Base-by-base conservation (phyloP, 768 basidiomycete genomes). In the Hygrophorus pudorinus region DNA sequence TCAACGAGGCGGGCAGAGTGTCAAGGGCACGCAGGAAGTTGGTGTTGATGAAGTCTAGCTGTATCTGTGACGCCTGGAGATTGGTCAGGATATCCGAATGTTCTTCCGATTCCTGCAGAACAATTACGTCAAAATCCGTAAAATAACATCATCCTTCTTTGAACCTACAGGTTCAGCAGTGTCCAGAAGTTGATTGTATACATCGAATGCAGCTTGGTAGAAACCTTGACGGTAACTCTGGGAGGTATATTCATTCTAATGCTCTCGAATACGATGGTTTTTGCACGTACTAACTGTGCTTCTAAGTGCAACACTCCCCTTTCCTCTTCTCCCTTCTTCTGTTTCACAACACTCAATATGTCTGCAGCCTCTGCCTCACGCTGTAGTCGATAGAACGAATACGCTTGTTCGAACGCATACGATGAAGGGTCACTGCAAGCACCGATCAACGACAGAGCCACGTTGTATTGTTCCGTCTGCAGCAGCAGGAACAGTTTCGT, bases 401-500 rank as follows among this genome's bases (percentile, higher is more conserved):
- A 96, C 2, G 85, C 82, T 44, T 72, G 69, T 62, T 91, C 88
- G 59, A 90, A 81, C 8, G 66, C 63, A 51, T 64, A 59, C 2
- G 52, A 38, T 14, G 34, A 16, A 9, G 38, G 54, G 40, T 55
- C 49, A 17, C 2, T 55, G 7, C 24, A 24, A 24, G 24, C 24
- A 48, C 20, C 69, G 50, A 85, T 71, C 34, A 91, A 64, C 2
- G 66, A 60, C 7, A 94, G 67, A 3, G 92, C 90, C 10, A 70
- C 55, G 4, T 68, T 62, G 55, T 92, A 89, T 47, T 82, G 81
- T 57, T 93, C 92, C 1, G 82, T 88, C 54, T 94, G 90, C 38
- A 94, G 66, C 29, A 92, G 71, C 28, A 94, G 65, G 61, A 88
- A 91, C n/a, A 93, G 65, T 57, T 90, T 89, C 9, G 90, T 85